Conservation (phyloP, 768 basidiomycete species). For the Phlebiopsis gigantea region DNA sequence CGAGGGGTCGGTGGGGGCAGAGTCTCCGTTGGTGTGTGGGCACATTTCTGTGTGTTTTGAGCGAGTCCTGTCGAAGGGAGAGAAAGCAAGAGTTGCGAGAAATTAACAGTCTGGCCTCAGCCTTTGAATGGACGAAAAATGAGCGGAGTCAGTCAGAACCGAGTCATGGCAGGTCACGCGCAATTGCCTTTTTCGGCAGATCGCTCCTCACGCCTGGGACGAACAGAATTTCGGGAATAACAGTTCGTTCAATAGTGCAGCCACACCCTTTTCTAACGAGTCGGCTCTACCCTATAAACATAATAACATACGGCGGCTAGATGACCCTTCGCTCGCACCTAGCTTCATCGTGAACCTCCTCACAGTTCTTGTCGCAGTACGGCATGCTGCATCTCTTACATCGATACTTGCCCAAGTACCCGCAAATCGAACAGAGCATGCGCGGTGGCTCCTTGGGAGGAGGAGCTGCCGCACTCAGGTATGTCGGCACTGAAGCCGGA, state of each 20-base stretch:
- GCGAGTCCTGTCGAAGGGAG: not conserved
- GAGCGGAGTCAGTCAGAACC: conserved; percentile 4
- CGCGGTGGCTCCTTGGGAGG: conserved; percentile 61
- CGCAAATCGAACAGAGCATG: conserved; percentile 79
- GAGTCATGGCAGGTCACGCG: conserved; percentile 7
- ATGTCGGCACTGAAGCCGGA: conserved; percentile 52
- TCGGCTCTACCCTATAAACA: not conserved
- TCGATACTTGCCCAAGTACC: conserved; percentile 76
- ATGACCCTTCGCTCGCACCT: conserved; percentile 72
- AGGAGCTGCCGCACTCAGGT: conserved; percentile 64
- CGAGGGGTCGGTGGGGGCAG: conserved; percentile 35
- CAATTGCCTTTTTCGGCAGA: not conserved
- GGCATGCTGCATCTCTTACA: conserved; percentile 74
- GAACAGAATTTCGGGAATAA: not conserved
- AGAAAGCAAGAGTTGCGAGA: not conserved
- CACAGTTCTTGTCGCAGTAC: conserved; percentile 72
- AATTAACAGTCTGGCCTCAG: not conserved
- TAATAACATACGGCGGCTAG: too few relatives aligned
- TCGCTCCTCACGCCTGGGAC: not conserved
- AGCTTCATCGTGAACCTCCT: conserved; percentile 70
- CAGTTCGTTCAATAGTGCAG: not conserved
- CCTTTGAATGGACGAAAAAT: conserved; percentile 5
- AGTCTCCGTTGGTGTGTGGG: conserved; percentile 50
- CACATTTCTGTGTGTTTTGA: conserved; percentile 44
- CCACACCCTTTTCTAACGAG: not conserved